Base-by-base conservation (phyloP, 2,329 filamentous ascomycete genomes). In the Fusarium brachygibbosum region DNA sequence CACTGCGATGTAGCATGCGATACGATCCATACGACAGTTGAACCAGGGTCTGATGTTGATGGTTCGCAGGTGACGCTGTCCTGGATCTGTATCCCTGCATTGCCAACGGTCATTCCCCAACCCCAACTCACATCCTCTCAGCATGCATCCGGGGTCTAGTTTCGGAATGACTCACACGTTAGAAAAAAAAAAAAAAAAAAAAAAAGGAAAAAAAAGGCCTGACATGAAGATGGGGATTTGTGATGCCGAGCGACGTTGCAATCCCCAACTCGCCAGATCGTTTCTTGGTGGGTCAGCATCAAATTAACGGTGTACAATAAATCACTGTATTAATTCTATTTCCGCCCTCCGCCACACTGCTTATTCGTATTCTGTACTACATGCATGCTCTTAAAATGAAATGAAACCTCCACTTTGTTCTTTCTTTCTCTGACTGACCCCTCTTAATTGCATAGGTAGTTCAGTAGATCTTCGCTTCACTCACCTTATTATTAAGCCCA, bases 11-110 rank as follows among this genome's bases (percentile, higher is more conserved):
- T 35, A 41, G 40, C 25, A 51, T 45, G 25, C 25, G 25, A 42
- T 25, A 13, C 38, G 38, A 23, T 23, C 23, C 16, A 45, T 29
- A 45, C 8, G 28, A 45, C 42, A 32, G 12, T 21, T 13, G 23
- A n/a, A 42, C 62, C 59, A 37, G 62, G 49, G 44, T 62, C 54
- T 66, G 25, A 46, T 53, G 16, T 44, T 68, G 59, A 55, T 72
- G 66, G 68, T 69, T 74, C 61, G 53, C 57, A 46, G 48, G 53
- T 58, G 50, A 60, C 44, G 49, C 38, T 58, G 52, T 53, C 25
- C 54, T 60, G 68, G 66, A 66, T 74, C 63, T 52, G 55, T 49
- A 74, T 71, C 72, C 72, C 72, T 74, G 66, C 56, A 25, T 63
- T 68, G 63, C 61, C 63, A 72, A 46, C 52, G 42, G 58, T 54